Evolutionary conservation across 441 rosid genomes (phyloP), one percentile per base, ranked within the genome.

Genomic region (Omphalea diandra): DNA sequence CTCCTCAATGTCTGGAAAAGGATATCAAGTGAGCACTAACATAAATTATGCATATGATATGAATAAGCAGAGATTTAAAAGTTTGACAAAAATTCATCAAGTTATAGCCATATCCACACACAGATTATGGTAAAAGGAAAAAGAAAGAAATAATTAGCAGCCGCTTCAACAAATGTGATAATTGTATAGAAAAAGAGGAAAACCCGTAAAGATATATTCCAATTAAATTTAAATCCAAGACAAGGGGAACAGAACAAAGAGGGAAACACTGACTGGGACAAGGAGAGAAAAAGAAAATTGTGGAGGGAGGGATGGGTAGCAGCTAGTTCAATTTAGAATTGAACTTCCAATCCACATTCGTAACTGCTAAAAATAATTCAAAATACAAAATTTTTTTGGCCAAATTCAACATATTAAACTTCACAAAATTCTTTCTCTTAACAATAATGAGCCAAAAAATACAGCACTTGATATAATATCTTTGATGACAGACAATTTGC

Each of bases 1-100:
- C 74, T 86, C 89, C 83, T 86, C 84, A 60, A 87, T 62, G 40
- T 75, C 99, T 95, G 88, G 75, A 77, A 72, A 46, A 76, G 59
- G 73, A 36, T 46, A 74, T 72, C 68, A 73, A 69, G 65, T 41
- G 60, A 80, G 70, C 76, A 68, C 73, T 67, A 70, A 33, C 43
- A 44, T 29, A 14, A 12, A 27, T 56, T 56, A 27, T 27, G 24
- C 70, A 24, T 35, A 26, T 31, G n/a, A 55, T 57, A 7, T 20
- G 11, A 18, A 49, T 20, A 56, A 36, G 53, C 40, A 72, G 17
- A 15, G 4, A 50, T 38, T 31, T 50, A 63, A 3, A 65, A 15
- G 26, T 15, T 40, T 4, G 5, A 15, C 18, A 15, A 64, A 33
- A 56, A 22, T 44, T 43, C 58, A 63, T 15, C 44, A 29, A 68